Percentiles rank a stretch among this genome's conserved stretches.
phyloP scores from a whole-genome alignment of 768 basidiomycete genomes.

The Serendipita sp. region DNA sequence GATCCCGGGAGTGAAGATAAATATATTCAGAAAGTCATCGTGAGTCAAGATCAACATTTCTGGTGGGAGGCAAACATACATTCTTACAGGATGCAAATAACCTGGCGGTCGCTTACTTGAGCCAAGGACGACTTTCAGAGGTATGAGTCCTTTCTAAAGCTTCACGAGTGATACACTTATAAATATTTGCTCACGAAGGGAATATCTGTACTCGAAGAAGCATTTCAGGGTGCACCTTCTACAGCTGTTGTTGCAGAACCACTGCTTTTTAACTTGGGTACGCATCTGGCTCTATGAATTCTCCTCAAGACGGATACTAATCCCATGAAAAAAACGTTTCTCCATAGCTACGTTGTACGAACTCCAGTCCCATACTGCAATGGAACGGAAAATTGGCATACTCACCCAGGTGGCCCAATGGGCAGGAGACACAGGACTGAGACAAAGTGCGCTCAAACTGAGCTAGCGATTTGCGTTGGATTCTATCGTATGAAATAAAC shows the following conservation, averaged over 20 bases:
- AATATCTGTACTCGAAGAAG: conserved; percentile 50
- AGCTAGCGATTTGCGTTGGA: background rate
- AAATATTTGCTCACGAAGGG: conserved; percentile 26
- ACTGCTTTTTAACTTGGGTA: conserved; percentile 73
- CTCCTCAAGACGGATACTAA: background rate
- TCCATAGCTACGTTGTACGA: conserved; percentile 64
- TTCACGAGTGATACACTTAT: background rate
- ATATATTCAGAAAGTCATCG: conserved; percentile 18
- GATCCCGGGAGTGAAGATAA: conserved; percentile 45
- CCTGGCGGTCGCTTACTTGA: conserved; percentile 51
- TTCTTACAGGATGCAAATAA: conserved; percentile 52
- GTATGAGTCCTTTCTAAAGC: conserved; percentile 20
- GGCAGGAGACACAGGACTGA: conserved; percentile 64
- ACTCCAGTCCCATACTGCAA: conserved; percentile 51
- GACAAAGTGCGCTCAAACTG: conserved; percentile 60
- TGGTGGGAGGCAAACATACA: background rate
- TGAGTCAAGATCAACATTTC: too few species aligned
- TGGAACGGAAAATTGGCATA: conserved; percentile 60
- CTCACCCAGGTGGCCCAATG: conserved; percentile 66
- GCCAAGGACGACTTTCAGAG: conserved; percentile 58
- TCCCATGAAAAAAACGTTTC: background rate
- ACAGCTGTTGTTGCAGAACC: conserved; percentile 64
- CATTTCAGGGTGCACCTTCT: conserved; percentile 47
- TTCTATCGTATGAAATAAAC: background rate
- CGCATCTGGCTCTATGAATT: conserved; percentile 13